Conservation (phyloP, 352 stramenopile genomes). For the Phytophthora meadii region DNA sequence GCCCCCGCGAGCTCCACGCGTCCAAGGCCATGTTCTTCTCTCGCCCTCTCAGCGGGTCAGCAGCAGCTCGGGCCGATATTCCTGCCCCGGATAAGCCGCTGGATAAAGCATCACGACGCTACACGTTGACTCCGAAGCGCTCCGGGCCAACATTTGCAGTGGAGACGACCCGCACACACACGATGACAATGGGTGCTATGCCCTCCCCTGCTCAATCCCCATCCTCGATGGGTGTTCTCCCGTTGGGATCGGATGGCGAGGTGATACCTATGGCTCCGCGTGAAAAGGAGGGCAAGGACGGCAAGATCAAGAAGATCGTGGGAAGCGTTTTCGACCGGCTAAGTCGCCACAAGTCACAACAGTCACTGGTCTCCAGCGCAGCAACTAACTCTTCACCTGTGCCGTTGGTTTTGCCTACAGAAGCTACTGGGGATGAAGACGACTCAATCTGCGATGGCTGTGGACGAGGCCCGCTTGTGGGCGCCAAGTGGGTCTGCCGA, state of each 20-base stretch:
- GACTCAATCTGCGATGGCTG: conserved; percentile 74
- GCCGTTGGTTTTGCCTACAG: conserved; percentile 11
- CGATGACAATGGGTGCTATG: conserved; percentile 42
- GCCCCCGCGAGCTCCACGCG: conserved; percentile 65
- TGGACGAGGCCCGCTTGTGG: conserved; percentile 54
- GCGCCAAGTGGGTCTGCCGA: conserved; percentile 72
- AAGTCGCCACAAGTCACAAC: conserved; percentile 69
- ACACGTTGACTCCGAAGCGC: conserved; percentile 48
- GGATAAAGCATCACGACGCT: conserved; percentile 38
- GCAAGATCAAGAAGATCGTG: conserved; percentile 86
- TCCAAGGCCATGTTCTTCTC: conserved; percentile 78
- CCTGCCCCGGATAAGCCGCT: conserved; percentile 21
- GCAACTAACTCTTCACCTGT: conserved; percentile 20
- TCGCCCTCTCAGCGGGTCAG: conserved; percentile 41
- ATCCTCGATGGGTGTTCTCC: conserved; percentile 25
- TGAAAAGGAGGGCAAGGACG: conserved; percentile 49
- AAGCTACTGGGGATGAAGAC: conserved; percentile 47
- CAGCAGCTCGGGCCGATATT: conserved; percentile 19
- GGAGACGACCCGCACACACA: conserved; percentile 41
- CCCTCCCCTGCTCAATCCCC: conserved; percentile 41
- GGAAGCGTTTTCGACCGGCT: conserved; percentile 74
- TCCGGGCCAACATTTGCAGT: conserved; percentile 36
- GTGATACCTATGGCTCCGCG: conserved; percentile 30
- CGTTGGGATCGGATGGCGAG: conserved; percentile 30
- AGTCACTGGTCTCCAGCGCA: conserved; percentile 29